phyloP scores from a whole-genome alignment of 305 asterid genomes.

The Solanum aculeatissimum region DNA sequence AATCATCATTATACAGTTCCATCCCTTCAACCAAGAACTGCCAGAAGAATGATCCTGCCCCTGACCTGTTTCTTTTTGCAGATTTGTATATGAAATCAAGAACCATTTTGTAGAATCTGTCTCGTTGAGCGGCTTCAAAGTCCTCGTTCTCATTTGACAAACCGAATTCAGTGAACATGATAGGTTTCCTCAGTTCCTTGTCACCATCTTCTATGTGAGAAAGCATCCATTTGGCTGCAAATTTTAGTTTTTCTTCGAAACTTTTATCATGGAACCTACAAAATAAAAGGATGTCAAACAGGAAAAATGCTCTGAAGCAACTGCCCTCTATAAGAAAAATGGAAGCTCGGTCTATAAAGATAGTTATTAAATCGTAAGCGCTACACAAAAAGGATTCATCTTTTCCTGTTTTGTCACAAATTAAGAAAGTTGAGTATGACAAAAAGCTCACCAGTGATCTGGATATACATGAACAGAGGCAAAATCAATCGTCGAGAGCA shows the following conservation, averaged over 20 bases:
- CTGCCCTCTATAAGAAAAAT: not conserved
- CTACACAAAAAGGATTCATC: not conserved
- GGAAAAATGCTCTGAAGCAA: not conserved
- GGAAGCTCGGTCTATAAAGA: not conserved
- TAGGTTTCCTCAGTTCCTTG: conserved; percentile 71
- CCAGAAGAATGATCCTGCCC: conserved; percentile 88
- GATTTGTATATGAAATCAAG: conserved; percentile 72
- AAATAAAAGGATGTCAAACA: not conserved
- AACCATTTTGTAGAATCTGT: conserved; percentile 50
- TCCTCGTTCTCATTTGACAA: conserved; percentile 58
- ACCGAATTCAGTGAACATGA: conserved; percentile 89
- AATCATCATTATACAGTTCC: conserved; percentile 83
- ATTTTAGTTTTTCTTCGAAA: conserved; percentile 61
- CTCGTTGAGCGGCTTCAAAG: conserved; percentile 53
- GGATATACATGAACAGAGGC: conserved; percentile 97
- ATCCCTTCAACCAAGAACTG: conserved; percentile 89
- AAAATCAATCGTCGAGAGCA: conserved; percentile 71
- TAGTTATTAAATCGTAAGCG: not conserved
- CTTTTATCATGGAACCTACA: conserved; percentile 67
- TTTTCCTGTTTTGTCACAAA: not conserved
- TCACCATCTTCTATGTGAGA: conserved; percentile 99
- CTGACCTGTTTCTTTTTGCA: conserved; percentile 48
- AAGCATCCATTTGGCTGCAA: conserved; percentile 72
- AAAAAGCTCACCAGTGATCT: conserved; percentile 75
- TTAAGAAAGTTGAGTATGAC: not conserved